Conservation (phyloP, 257 asterid genomes). For the Nicotiana otophora region DNA sequence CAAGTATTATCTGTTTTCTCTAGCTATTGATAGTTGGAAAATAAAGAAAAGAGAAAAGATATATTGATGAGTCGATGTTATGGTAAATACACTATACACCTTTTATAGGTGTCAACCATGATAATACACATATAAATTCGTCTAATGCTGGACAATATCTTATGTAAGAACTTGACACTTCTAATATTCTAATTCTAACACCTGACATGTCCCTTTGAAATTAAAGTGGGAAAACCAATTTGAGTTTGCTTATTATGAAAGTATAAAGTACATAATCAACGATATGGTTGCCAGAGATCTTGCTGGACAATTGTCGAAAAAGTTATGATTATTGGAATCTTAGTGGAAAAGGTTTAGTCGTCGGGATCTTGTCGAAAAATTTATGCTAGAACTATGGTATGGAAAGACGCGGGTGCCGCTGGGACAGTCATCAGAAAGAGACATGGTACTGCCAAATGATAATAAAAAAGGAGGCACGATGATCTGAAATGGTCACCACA, state of each 20-base stretch:
- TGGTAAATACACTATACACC: neutral
- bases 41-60: neutral
- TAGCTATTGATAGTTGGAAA: neutral
- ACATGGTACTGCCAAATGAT: neutral
- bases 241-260: neutral
- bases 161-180: neutral
- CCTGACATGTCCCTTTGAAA: neutral
- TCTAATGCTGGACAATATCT: neutral
- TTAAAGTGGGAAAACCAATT: neutral
- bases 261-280: neutral
- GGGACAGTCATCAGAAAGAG: neutral
- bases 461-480: neutral
- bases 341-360: neutral
- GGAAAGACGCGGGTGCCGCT: neutral
- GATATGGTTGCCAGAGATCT: neutral
- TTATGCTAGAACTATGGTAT: neutral
- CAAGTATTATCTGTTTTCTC: neutral
- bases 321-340: neutral
- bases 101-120: neutral
- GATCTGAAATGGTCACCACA: neutral
- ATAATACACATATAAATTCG: neutral
- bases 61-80: neutral
- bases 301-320: neutral
- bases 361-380: neutral
- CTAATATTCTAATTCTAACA: neutral